Base-by-base conservation (phyloP, 2,329 filamentous ascomycete species). In the Sporothrix pallida region DNA sequence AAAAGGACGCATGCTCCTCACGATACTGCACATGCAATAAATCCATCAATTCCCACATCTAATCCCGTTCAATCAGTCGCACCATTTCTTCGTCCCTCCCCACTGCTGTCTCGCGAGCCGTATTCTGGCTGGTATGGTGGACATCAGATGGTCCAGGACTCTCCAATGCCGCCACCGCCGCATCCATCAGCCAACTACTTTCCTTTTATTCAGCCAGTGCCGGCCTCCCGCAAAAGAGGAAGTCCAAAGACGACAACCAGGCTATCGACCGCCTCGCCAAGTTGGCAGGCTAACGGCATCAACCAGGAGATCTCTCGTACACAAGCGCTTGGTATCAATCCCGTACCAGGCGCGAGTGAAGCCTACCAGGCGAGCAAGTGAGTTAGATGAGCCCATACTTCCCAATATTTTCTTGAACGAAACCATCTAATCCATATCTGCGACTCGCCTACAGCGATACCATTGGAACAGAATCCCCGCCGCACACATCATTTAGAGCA, bases 111-210 rank as follows among this genome's bases (percentile, higher is more conserved):
- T 37, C 31, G 31, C 7, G 31, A 7, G 31, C 7, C 31, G 31
- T 37, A 37, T 37, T 37, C 31, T 37, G 23, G 23, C 7, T 7
- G n/a, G 1, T 65, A 13, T 8, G 54, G 31, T 56, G 68, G 52
- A n/a, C 50, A 3, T 17, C 20, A 23, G n/a, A 70, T 12, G n/a
- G 20, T 42, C 3, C 15, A 20, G 8, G 46, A 10, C n/a, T 68
- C 56, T 37, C 62, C 50, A 6, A 48, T 71, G 54, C 70, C 70
- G 13, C 60, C 70, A 10, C 73, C 63, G 7, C 73, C 73, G 15
- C 70, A 74, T 46, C 70, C 73, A 12, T 70, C 56, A 3, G 65
- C 70, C 63, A 63, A 70, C 17, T 74, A 63, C 12, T 63, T 74
- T 9, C 73, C 73, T 6, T 71, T 74, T 17, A 63, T 74, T 10